These are phyloP conservation scores for Neurospora terricola DNA, from an alignment of 495 filamentous ascomycete species.

Conservation along the genomic window DNA sequence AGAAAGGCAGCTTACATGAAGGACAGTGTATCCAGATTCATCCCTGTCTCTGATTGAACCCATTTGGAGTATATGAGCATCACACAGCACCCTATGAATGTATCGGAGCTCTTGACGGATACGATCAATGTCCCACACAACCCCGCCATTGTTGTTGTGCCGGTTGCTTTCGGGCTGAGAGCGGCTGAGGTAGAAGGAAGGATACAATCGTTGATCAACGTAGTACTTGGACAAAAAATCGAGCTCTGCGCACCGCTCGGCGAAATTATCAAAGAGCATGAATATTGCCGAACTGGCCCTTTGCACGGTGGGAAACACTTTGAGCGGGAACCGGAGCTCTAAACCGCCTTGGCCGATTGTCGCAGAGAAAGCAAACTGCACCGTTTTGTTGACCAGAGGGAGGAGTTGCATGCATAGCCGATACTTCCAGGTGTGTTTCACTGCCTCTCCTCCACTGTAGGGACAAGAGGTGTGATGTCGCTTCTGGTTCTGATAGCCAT, in stretches of 20 bases:
- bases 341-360: background rate
- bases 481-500: background rate
- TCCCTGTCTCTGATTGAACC: background rate
- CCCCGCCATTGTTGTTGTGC: background rate
- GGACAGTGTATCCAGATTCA: background rate
- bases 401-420: background rate
- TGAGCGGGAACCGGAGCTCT: background rate
- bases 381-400: background rate
- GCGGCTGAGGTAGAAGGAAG: fast-evolving
- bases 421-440: background rate
- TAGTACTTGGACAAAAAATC: background rate
- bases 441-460: background rate
- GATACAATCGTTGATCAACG: background rate
- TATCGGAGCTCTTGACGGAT: background rate
- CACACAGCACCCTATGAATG: background rate
- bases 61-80: background rate
- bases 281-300: background rate
- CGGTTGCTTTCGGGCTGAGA: background rate
- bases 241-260: background rate
- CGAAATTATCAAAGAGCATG: background rate
- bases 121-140: background rate
- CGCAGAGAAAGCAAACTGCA: background rate
- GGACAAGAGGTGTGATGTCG: background rate
- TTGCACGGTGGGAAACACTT: background rate
- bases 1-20: background rate